Evolutionary conservation across 371 early-diverging fungal genomes (phyloP).

Genomic region (Choanephora cucurbitarum): DNA sequence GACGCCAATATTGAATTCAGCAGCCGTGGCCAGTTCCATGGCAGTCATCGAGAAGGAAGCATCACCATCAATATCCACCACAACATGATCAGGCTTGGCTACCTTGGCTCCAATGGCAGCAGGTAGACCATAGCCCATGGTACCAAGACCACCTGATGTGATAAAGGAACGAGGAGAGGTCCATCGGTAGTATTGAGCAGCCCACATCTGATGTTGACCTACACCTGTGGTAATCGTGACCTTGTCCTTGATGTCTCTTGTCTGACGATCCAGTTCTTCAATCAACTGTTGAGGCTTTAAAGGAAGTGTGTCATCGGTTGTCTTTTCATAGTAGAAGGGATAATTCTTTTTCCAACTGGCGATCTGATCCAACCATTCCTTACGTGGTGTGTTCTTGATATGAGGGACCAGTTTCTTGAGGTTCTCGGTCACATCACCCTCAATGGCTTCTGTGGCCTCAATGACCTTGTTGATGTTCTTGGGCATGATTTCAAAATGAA

Average conservation of each 20-base stretch:
- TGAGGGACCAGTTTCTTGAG: constrained; percentile 77
- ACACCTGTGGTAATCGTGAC: constrained; percentile 95
- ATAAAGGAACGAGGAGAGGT: constrained; percentile 86
- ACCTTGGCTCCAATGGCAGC: constrained; percentile 97
- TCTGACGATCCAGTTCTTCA: constrained; percentile 87
- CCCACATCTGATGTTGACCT: constrained; percentile 99
- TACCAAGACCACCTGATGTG: constrained; percentile 96
- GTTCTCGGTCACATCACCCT: constrained; percentile 93
- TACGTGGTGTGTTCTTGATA: constrained; percentile 68
- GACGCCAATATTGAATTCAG: constrained; percentile 94
- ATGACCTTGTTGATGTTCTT: constrained; percentile 99
- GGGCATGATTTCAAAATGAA: constrained; percentile 98
- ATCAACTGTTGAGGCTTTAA: constrained; percentile 94
- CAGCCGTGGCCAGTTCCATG: constrained; percentile 94
- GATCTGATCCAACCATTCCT: constrained; percentile 83
- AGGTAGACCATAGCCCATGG: constrained; percentile 97
- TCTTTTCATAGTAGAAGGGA: constrained; percentile 80
- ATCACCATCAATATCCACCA: constrained; percentile 97
- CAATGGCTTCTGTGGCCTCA: constrained; percentile 86
- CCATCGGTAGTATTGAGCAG: constrained; percentile 88
- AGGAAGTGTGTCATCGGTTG: constrained; percentile 32
- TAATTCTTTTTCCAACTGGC: constrained; percentile 87
- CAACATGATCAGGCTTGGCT: constrained; percentile 88
- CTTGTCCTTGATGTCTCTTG: constrained; percentile 81
- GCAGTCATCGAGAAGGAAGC: constrained; percentile 97